Evolutionary conservation across 2,329 filamentous ascomycete species (phyloP), one percentile per base, ranked within the genome.

Genomic region (Xylariaceae sp.): DNA sequence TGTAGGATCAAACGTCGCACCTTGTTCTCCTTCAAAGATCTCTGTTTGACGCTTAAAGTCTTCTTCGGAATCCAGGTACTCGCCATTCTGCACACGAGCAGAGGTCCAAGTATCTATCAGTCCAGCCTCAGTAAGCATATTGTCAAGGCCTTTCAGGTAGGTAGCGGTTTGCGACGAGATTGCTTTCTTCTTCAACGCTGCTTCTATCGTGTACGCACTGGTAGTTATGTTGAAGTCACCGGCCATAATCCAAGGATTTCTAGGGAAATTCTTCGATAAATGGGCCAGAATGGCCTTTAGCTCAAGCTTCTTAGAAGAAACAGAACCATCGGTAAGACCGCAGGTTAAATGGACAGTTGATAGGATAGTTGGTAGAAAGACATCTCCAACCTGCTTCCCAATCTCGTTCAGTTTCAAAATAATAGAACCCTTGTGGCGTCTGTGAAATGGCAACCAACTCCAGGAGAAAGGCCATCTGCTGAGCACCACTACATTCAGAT

Each of bases 191-290:
- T 77, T 75, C 1, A 81, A 58, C 0, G 84, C 82, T 3, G 73
- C 70, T 9, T 80, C 72, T 27, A 88, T 78, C 0, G 83, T 82
- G 46, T 75, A 74, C 1, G 74, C 70, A 1, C 85, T 88, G 0
- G 84, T 86, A 6, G 80, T 74, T 20, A 88, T 72, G 60, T 88
- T 88, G 65, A 87, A 85, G 63, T 88, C 84, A 3, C 86, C 86
- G 0, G 81, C 80, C 16, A 89, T 61, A 3, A 87, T 71, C 73
- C 79, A 83, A 4, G 81, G 75, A 30, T 78, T 75, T 0, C 67
- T 49, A 1, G 70, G 57, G 40, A 82, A 79, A 0, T 69, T 60
- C 1, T 57, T 60, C 0, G 68, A 64, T 13, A 88, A 60, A 63
- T 84, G 69, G 6, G 66, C 66, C 2, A 81, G 63, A 1, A 88